Evolutionary conservation across 805 yeast species (phyloP), one percentile per base, ranked within the genome.

Genomic region (Yamadazyma kitorensis): DNA sequence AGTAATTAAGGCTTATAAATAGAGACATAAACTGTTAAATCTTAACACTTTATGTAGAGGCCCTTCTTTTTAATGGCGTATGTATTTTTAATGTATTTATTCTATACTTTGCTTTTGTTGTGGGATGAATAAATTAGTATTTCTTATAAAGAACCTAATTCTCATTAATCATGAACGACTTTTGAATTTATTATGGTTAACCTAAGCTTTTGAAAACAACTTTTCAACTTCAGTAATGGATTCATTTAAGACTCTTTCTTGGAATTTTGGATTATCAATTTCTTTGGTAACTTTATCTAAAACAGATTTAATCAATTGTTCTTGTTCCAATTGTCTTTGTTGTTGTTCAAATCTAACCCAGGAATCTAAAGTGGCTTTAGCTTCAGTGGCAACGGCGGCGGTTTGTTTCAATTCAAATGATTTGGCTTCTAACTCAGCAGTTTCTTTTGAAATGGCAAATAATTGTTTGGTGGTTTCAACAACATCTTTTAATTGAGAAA

Each of bases 301-400:
- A 47, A 93, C 96, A 39, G 88, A 57, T 58, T 84, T 70, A 50
- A 94, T 80, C 55, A 93, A 80, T 68, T 86, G 96, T 68, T 81
- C 77, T 76, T 93, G 98, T 76, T 93, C 95, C 59, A 80, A 70
- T 74, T 87, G 95, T 74, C 97, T 91, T 51, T 89, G 93, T 62
- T 87, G 88, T 51, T 86, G 83, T 76, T 93, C 98, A 69, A 85
- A 86, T 79, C 98, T 86, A 54, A 89, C 97, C 98, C 98, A 93
- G 11, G 98, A 87, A 71, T 93, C 98, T 61, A 93, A 80, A 42
- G 91, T 95, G 39, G 93, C 71, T 74, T 85, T 88, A 57, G 98
- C 98, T 75, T 88, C 96, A 44, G 72, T 53, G 39, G 95, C 91
- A 49, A 88, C 77, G 45, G 81, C 88, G 49, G 86, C 88, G 60